Evolutionary conservation across 176 grass and related monocot genomes (phyloP), one percentile per base, ranked within the genome.

Genomic region (Canna indica): DNA sequence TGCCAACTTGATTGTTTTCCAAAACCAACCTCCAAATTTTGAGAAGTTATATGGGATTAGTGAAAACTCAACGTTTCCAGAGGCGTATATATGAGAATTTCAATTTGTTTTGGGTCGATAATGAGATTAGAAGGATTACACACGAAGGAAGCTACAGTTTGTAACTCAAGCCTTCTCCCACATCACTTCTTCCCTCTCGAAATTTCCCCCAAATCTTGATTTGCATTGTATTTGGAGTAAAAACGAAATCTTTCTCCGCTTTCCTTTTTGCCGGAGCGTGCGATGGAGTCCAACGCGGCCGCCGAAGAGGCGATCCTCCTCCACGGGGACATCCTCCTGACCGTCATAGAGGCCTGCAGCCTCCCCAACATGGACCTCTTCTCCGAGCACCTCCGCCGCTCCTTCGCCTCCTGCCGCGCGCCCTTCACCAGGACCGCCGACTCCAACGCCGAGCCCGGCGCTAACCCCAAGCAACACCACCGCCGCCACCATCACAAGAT

Each of bases 361-460:
- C 94, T 99, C n/a, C 94, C 94, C 20, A 99, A 99, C 84, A 99
- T 99, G 94, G 94, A 99, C 84, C 36, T 85, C 69, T 76, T 93
- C 59, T 90, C 84, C 44, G 94, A 99, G 80, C 82, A 85, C 0
- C 33, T 99, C 36, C 86, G 94, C 25, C 77, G 84, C 61, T 93
- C 77, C 75, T 64, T 93, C 77, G 36, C 86, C 44, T 56, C 84
- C 38, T 99, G 94, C 84, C 75, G 82, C 39, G 30, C 82, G 12
- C 44, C 82, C n/a, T 25, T 72, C 52, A 68, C 68, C 59, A 17
- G 15, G 59, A 30, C 28, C 15, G 27, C 59, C 14, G 59, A 38
- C 28, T 13, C 78, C 67, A 69, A 73, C 36, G 36, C 27, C 73
- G 13, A 0, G 14, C 53, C 5, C 29, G 7, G 7, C 34, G 70